phyloP scores from a whole-genome alignment of 1,284 basidiomycete genomes.

The Xanthoconium separans region DNA sequence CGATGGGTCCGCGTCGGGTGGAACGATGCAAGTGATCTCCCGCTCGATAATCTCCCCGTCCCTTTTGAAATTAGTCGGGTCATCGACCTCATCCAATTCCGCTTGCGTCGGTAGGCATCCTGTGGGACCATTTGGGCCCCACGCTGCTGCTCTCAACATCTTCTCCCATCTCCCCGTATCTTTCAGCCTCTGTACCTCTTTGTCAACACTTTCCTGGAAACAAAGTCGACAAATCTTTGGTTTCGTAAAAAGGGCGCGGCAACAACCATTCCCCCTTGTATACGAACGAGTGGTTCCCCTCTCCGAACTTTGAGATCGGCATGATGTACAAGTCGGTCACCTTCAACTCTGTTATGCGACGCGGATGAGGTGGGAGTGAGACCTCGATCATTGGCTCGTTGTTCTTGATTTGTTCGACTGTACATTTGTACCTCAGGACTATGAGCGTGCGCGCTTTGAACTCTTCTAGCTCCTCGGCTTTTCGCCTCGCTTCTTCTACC shows the following conservation, averaged over 20 bases:
- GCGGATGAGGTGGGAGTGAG: constrained; percentile 18
- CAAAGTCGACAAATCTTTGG: constrained; percentile 17
- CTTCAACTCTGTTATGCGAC: constrained; percentile 13
- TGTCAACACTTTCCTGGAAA: constrained; percentile 22
- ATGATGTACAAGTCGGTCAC: constrained; percentile 44
- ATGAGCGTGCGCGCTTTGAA: constrained; percentile 17
- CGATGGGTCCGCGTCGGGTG: background rate
- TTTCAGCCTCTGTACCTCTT: constrained; percentile 23
- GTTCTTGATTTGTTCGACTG: constrained; percentile 15
- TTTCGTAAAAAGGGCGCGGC: constrained; percentile 35
- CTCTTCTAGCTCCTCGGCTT: constrained; percentile 13
- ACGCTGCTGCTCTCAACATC: constrained; percentile 10
- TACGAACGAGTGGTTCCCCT: constrained; percentile 42
- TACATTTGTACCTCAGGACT: constrained; percentile 16
- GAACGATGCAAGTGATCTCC: constrained; percentile 14
- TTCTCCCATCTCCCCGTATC: constrained; percentile 21
- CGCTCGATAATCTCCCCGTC: constrained; percentile 22
- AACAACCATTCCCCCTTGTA: constrained; percentile 44
- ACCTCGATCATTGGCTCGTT: constrained; percentile 25
- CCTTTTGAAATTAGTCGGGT: background rate
- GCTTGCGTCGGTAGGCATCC: background rate
- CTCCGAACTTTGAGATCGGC: constrained; percentile 32
- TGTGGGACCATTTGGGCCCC: constrained; percentile 5
- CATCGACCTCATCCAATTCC: constrained; percentile 4
- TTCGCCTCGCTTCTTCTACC: background rate